Percentiles rank a stretch among this genome's conserved stretches.
Evolutionary conservation across 805 yeast genomes (phyloP).

Genomic region (Candida nitratophila): DNA sequence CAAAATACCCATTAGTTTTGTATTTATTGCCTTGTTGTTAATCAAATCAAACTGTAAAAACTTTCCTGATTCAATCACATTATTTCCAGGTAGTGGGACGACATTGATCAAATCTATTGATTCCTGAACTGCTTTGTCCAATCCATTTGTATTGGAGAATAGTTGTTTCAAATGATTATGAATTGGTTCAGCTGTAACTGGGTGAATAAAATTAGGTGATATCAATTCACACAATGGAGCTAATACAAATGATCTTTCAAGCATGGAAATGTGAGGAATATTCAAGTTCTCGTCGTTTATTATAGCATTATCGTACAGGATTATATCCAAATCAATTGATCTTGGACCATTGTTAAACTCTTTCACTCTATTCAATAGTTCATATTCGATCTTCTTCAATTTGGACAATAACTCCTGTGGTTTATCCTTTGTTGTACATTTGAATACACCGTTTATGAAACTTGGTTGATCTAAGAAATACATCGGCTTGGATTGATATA

Average conservation of each 20-base stretch:
- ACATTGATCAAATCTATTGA: conserved; percentile 43
- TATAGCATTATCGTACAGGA: conserved; percentile 58
- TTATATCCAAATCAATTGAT: conserved; percentile 80
- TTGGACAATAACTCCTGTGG: conserved; percentile 60
- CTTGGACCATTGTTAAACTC: conserved; percentile 88
- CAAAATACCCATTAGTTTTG: conserved; percentile 79
- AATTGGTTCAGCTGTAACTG: conserved; percentile 79
- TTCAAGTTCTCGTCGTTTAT: conserved; percentile 52
- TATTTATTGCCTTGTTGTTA: conserved; percentile 32
- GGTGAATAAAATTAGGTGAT: conserved; percentile 63
- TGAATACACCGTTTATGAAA: conserved; percentile 78
- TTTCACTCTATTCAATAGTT: conserved; percentile 63
- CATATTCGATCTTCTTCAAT: conserved; percentile 74
- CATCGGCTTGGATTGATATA: conserved; percentile 92
- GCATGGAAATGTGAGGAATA: conserved; percentile 83
- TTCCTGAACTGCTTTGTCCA: conserved; percentile 38
- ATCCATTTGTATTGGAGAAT: conserved; percentile 11
- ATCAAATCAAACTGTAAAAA: conserved; percentile 38
- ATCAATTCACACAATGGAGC: conserved; percentile 82
- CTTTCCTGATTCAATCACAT: conserved; percentile 3
- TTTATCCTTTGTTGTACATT: conserved; percentile 48
- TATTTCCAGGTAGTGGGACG: conserved; percentile 34
- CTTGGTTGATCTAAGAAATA: conserved; percentile 72
- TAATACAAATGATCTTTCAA: conserved; percentile 85
- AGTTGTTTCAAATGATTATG: conserved; percentile 58